phyloP scores from a whole-genome alignment of 306 rosid genomes.

The Malus fusca region DNA sequence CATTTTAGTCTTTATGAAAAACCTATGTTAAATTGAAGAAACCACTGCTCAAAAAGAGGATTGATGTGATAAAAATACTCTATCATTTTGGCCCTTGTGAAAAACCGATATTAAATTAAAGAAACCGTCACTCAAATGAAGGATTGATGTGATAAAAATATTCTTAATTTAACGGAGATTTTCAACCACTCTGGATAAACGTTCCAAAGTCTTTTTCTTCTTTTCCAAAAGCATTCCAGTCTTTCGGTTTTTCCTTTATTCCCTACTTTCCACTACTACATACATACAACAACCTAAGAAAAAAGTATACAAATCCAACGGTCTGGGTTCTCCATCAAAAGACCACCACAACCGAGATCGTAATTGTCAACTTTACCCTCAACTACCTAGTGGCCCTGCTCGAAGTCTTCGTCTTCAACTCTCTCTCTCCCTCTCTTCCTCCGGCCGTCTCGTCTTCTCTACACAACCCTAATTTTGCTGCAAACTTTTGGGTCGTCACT shows the following conservation, averaged over 20 bases:
- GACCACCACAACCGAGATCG: too few species aligned
- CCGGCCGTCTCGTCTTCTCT: not conserved
- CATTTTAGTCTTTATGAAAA: too few species aligned
- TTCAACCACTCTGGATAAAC: too few species aligned
- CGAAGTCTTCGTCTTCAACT: not conserved
- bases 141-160: too few species aligned
- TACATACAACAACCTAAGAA: too few species aligned
- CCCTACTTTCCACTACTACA: not conserved
- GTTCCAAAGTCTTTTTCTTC: not conserved
- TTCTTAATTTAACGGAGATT: too few species aligned
- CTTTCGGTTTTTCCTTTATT: not conserved
- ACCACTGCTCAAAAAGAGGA: too few species aligned
- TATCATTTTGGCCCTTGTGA: too few species aligned
- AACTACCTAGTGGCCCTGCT: not conserved
- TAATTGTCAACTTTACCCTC: not conserved
- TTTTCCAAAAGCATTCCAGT: not conserved
- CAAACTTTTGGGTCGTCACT: conserved; percentile 1
- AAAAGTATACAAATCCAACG: not conserved
- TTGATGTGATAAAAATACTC: too few species aligned
- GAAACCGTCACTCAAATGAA: too few species aligned
- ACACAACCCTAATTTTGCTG: not conserved
- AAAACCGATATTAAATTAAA: too few species aligned
- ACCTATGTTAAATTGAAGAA: too few species aligned
- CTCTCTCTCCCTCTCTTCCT: not conserved
- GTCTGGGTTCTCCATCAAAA: not conserved